phyloP scores from a whole-genome alignment of 2,329 filamentous ascomycete genomes.

The Drechslera avenae region DNA sequence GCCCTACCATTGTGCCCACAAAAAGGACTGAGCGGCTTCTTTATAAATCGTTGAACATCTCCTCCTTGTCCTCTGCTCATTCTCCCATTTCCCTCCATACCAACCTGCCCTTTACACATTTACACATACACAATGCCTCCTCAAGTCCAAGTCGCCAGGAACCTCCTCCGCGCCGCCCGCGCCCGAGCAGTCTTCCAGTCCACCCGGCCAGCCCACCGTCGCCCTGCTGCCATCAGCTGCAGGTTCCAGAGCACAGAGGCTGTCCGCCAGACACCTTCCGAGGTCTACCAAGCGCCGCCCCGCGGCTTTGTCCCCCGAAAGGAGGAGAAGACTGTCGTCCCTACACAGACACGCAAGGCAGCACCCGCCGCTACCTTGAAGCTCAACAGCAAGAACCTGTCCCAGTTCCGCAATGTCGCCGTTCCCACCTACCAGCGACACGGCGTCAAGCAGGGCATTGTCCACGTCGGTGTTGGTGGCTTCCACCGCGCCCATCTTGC shows the following conservation, averaged over 20 bases:
- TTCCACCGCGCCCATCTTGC: conserved; percentile 39
- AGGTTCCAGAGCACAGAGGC: conserved; percentile 18
- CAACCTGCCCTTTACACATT: neutral
- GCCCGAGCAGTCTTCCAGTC: conserved; percentile 18
- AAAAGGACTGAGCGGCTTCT: conserved; percentile 12
- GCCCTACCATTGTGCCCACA: conserved; percentile 11
- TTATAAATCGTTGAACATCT: conserved; percentile 7
- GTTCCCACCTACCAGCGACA: conserved; percentile 32
- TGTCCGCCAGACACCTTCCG: conserved; percentile 8
- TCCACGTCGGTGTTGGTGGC: conserved; percentile 37
- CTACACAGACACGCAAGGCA: conserved; percentile 2
- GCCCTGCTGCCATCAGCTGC: conserved; percentile 5
- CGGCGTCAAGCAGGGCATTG: conserved; percentile 36
- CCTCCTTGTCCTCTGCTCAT: conserved; percentile 3
- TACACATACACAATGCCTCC: conserved; percentile 13
- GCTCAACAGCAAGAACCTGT: conserved; percentile 30
- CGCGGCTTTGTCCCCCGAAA: conserved; percentile 6
- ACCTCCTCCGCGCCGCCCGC: conserved; percentile 18
- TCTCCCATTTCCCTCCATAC: neutral
- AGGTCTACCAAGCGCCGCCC: conserved; percentile 14
- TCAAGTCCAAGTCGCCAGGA: conserved; percentile 19
- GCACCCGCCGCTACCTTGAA: conserved; percentile 5
- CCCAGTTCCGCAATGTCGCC: conserved; percentile 26
- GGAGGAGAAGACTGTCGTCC: conserved; percentile 3
- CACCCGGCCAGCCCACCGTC: conserved; percentile 10